Evolutionary conservation across 1,284 basidiomycete species (phyloP).

Genomic region (Tilletia caries): DNA sequence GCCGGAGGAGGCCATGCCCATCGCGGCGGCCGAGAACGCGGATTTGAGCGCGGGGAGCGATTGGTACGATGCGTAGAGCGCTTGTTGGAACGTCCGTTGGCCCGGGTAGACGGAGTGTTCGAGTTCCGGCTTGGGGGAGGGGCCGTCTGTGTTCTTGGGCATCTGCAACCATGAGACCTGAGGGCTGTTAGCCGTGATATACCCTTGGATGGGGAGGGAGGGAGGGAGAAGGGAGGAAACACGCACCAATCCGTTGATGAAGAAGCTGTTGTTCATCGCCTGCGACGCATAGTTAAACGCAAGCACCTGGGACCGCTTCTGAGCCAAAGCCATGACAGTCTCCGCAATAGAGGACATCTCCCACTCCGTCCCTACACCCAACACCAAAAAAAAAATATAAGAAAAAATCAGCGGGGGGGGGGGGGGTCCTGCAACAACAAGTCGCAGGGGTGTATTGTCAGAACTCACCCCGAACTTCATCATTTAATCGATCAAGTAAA

Average conservation of each 20-base stretch:
- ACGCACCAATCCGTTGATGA: conserved; percentile 78
- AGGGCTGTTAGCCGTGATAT: too few species aligned
- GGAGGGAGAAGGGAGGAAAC: too few species aligned
- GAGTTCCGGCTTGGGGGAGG: conserved; percentile 11
- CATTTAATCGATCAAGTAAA: conserved; percentile 46
- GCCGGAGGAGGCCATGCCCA: conserved; percentile 72
- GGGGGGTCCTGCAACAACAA: too few species aligned
- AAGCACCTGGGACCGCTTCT: conserved; percentile 64
- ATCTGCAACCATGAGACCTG: neutral
- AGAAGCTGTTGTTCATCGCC: conserved; percentile 93
- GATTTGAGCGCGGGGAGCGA: conserved; percentile 70
- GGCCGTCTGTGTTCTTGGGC: conserved; percentile 14
- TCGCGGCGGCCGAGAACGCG: conserved; percentile 70
- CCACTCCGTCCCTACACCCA: conserved; percentile 61
- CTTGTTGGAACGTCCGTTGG: conserved; percentile 59
- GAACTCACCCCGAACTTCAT: conserved; percentile 49
- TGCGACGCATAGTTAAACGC: conserved; percentile 88
- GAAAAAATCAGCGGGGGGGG: neutral
- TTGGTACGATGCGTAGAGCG: conserved; percentile 59
- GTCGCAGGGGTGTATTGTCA: too few species aligned
- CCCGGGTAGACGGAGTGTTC: conserved; percentile 14
- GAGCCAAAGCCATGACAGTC: conserved; percentile 70
- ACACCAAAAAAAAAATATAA: too few species aligned
- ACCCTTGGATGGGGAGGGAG: conserved; percentile 2
- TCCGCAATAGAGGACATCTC: conserved; percentile 67